Evolutionary conservation across 768 basidiomycete genomes (phyloP), one percentile per base, ranked within the genome.

Genomic region (Pilatotrama ljubarskyi): DNA sequence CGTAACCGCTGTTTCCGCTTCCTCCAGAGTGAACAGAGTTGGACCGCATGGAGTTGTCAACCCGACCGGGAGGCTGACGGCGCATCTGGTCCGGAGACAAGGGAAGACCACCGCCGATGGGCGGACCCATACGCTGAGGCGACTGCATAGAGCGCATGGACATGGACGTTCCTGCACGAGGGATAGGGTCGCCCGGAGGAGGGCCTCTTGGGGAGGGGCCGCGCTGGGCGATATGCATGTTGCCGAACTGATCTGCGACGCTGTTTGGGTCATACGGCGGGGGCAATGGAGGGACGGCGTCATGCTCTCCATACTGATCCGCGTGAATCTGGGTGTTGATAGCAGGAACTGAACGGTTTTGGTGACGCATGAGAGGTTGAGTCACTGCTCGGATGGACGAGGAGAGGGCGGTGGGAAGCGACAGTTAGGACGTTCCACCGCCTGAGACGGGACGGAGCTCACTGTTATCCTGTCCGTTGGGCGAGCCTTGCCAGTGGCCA

Each of bases 151-250:
- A 63, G 5, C 61, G 51, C 65, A 66, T 65, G 15, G 68, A 66
- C 55, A 69, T 66, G 15, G 86, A 82, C 18, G 85, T 86, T 17
- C 80, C 80, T 5, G 80, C 77, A 26, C 85, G 80, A 56, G 79
- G 77, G 14, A 85, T 71, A 44, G 82, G 80, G 61, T 87, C 85
- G 36, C 65, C 52, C 13, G 55, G 5, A 44, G 71, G 72, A 20
- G 73, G 60, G 46, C 71, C 70, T 18, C 69, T 70, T 26, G 74
- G 67, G n/a, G 64, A 63, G 22, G 76, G 74, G 43, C 84, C 84
- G 52, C 38, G 56, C 20, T 63, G 61, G 17, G 71, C 72, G 58
- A 90, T 72, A 50, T 74, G 79, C 70, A 91, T 75, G 41, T 80
- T 73, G 44, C 79, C 78, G 71, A 90, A 84, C 42, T 77, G 70